Conservation (phyloP, 2,329 filamentous ascomycete species). For the Alternaria alternata region DNA sequence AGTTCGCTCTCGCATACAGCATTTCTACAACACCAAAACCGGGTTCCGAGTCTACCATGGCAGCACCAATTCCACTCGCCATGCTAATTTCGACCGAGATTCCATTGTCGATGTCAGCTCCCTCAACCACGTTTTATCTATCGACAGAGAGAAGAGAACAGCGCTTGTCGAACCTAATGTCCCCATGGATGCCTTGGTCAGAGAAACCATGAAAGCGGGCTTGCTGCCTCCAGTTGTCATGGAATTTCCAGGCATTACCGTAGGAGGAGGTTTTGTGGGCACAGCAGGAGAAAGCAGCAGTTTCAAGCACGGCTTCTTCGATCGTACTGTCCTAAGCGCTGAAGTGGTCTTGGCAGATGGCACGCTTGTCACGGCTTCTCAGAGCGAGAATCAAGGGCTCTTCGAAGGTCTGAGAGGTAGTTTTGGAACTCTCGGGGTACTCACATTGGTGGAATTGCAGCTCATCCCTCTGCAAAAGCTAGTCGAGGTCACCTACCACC, state of each 20-base stretch:
- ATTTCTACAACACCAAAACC: conserved; percentile 38
- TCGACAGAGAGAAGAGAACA: conserved; percentile 62
- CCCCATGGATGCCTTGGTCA: conserved; percentile 70
- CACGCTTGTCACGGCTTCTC: conserved; percentile 59
- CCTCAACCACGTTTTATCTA: conserved; percentile 67
- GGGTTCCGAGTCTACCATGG: conserved; percentile 69
- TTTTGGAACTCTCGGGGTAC: conserved; percentile 68
- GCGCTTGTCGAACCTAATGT: conserved; percentile 75
- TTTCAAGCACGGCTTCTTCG: conserved; percentile 73
- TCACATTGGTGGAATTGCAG: conserved; percentile 66
- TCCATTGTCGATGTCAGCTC: conserved; percentile 69
- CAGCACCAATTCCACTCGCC: conserved; percentile 77
- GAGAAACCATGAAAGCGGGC: conserved; percentile 62
- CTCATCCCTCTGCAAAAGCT: conserved; percentile 62
- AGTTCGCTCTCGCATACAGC: conserved; percentile 30
- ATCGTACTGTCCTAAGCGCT: conserved; percentile 67
- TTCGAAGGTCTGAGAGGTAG: conserved; percentile 67
- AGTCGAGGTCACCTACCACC: conserved; percentile 70
- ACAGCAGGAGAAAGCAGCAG: conserved; percentile 73
- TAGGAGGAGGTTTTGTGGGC: conserved; percentile 71
- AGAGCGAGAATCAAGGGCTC: conserved; percentile 59
- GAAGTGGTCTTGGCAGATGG: conserved; percentile 71
- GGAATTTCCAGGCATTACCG: conserved; percentile 76
- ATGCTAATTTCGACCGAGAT: conserved; percentile 49
- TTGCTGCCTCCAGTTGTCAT: conserved; percentile 72